Percentiles rank a stretch among this genome's conserved stretches.
Evolutionary conservation across 441 rosid genomes (phyloP).

Genomic region (Gossypium aridum): DNA sequence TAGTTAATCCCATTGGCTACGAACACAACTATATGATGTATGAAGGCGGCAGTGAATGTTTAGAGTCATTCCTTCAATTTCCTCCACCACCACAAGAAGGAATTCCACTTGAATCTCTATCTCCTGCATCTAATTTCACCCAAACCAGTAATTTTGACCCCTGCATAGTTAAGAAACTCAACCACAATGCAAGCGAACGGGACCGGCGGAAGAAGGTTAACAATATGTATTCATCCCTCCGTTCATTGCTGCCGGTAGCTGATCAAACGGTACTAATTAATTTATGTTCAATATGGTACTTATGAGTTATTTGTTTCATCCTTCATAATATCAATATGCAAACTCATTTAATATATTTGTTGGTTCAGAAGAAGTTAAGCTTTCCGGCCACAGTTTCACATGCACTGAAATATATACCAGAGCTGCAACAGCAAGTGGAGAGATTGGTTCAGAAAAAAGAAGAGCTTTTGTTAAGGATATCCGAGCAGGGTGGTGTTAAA

Average conservation of each 20-base stretch:
- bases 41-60: not conserved
- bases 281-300: not conserved
- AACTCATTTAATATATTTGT: not conserved
- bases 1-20: constrained; percentile 2
- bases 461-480: constrained; percentile 24
- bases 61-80: constrained; percentile 1
- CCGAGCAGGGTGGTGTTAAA: constrained; percentile 6
- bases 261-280: not conserved
- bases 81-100: not conserved
- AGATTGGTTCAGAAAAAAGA: constrained; percentile 30
- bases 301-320: not conserved
- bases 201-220: constrained; percentile 6
- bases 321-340: not conserved
- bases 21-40: not conserved
- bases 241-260: not conserved
- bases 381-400: constrained; percentile 47
- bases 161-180: not conserved
- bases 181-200: constrained; percentile 13
- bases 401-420: constrained; percentile 57
- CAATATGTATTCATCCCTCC: constrained; percentile 6
- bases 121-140: constrained; percentile 1
- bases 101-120: not conserved
- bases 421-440: constrained; percentile 42
- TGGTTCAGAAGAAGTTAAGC: constrained; percentile 43
- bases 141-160: not conserved